Evolutionary conservation across 1,139 yeast genomes (phyloP).

Genomic region (Zygosaccharomyces pseudobailii): DNA sequence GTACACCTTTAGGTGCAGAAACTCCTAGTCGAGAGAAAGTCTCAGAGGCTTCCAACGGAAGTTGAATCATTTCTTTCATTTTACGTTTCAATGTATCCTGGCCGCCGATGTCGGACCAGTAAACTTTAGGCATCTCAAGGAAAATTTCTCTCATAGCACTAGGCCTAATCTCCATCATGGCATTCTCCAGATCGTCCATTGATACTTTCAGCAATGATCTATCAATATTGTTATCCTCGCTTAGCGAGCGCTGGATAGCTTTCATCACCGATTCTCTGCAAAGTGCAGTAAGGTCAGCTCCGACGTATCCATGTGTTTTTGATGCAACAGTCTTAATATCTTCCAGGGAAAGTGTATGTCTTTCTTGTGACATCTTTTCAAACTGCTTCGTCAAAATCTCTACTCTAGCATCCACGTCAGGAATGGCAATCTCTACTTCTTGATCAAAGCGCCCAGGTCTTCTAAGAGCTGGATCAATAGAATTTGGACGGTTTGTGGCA

Average conservation of each 20-base stretch:
- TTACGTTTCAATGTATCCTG: slow-evolving; percentile 77
- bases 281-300: slow-evolving; percentile 85
- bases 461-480: slow-evolving; percentile 80
- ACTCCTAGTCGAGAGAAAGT: slow-evolving; percentile 75
- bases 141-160: slow-evolving; percentile 96
- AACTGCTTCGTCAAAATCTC: slow-evolving; percentile 64
- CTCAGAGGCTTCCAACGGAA: slow-evolving; percentile 81
- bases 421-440: slow-evolving; percentile 75
- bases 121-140: slow-evolving; percentile 87
- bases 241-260: slow-evolving; percentile 62
- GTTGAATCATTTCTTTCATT: slow-evolving; percentile 81
- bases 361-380: slow-evolving; percentile 49
- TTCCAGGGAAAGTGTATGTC: slow-evolving; percentile 49
- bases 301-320: slow-evolving; percentile 71
- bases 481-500: slow-evolving; percentile 76
- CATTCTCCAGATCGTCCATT: slow-evolving; percentile 54
- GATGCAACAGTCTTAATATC: slow-evolving; percentile 58
- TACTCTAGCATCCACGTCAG: slow-evolving; percentile 61
- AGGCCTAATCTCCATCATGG: slow-evolving; percentile 77
- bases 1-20: slow-evolving; percentile 84
- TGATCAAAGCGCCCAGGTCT: slow-evolving; percentile 93
- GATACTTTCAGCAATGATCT: slow-evolving; percentile 39
- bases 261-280: slow-evolving; percentile 86
- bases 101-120: slow-evolving; percentile 96
- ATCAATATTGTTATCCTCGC: slow-evolving; percentile 29